Base-by-base conservation (phyloP, 495 filamentous ascomycete genomes). In the Tuber melanosporum region DNA sequence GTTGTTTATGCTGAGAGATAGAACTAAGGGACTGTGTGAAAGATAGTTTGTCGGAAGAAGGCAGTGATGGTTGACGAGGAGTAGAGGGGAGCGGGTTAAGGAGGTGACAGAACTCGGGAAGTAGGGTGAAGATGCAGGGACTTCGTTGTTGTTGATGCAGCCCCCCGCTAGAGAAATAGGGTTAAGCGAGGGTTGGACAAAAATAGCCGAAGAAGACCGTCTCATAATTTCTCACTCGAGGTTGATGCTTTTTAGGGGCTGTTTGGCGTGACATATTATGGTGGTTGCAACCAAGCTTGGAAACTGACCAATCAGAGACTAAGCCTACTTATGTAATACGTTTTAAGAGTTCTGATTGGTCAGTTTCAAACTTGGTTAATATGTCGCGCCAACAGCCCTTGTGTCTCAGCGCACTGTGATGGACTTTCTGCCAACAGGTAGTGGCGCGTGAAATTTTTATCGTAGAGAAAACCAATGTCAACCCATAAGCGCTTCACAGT, bases 21-120 rank as follows among this genome's bases (percentile, higher is more conserved):
- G 57, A 66, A 66, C 36, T 66, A 26, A 36, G n/a, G 22, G 26
- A 66, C 57, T 4, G 57, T 7, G 46, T 10, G 39, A 49, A 74
- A 41, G 47, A 14, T 32, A 70, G 45, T 57, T 71, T 71, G 42
- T 45, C 71, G 39, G 57, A 39, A 73, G 71, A 72, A 52, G 49
- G n/a, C 47, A 70, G n/a, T 66, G 49, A n/a, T 44, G 12, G 42
- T 73, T 43, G 73, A 76, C 1, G n/a, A 41, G 36, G 49, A 26
- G 39, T 22, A n/a, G 45, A 42, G 19, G 44, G 62, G 46, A 26
- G 32, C 70, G 32, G 52, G 26, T 46, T n/a, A 71, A 43, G 32
- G 32, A 17, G 26, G 26, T 19, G 57, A 66, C n/a, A 32, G 52
- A 32, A 32, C n/a, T 32, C 12, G 12, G 6, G n/a, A 3, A 22